Evolutionary conservation across 2,329 filamentous ascomycete species (phyloP).

Genomic region (Chaetomium sp.): DNA sequence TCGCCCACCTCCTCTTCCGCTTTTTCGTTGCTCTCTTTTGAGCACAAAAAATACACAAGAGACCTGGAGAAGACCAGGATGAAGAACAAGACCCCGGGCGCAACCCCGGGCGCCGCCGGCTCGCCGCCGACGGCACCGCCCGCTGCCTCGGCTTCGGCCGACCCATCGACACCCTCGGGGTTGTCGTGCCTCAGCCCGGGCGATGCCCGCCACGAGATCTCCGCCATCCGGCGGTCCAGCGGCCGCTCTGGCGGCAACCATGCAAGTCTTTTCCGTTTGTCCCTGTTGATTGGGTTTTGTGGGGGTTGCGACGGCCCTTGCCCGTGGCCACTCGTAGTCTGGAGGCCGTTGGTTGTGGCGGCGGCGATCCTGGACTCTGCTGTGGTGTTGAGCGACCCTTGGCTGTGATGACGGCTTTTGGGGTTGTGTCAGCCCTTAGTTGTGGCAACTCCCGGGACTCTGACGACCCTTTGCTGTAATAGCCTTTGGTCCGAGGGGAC

Average conservation of each 20-base stretch:
- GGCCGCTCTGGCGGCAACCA: neutral
- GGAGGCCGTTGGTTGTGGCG: neutral
- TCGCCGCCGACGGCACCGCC: neutral
- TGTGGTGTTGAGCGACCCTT: neutral
- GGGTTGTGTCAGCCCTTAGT: neutral
- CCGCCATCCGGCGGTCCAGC: neutral
- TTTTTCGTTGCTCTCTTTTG: neutral
- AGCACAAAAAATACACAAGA: neutral
- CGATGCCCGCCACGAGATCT: constrained; percentile 7
- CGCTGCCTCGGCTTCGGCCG: neutral
- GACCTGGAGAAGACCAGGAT: neutral
- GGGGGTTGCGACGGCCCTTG: neutral
- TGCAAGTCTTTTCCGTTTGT: neutral
- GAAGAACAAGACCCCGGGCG: neutral
- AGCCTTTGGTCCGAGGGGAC: neutral
- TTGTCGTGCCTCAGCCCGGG: neutral
- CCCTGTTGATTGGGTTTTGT: no score
- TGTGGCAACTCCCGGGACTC: neutral
- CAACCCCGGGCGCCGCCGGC: neutral
- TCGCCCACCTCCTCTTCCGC: neutral
- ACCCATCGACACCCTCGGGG: neutral
- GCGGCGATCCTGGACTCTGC: neutral
- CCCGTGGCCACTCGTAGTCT: neutral
- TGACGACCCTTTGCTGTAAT: neutral
- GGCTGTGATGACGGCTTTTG: neutral